Percentiles rank a stretch among this genome's conserved stretches.
These are phyloP conservation scores for Ceriops zippeliana DNA, from an alignment of 345 rosid genomes.

Conservation along the genomic window DNA sequence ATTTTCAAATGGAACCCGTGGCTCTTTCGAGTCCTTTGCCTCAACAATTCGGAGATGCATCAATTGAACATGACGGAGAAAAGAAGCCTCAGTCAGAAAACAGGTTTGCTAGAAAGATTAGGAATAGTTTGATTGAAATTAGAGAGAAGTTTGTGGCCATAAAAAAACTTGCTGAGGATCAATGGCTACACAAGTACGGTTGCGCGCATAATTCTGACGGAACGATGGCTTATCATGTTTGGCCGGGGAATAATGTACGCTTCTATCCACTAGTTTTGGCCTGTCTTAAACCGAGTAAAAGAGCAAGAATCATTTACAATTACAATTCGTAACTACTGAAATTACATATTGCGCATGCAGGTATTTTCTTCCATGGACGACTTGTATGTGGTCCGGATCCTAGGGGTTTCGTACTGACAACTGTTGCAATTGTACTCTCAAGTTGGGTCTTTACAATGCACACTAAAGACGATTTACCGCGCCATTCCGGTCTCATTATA, in stretches of 20 bases:
- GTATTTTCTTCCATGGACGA: constrained; percentile 44
- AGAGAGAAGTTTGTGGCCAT: constrained; percentile 1
- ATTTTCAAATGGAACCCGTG: constrained; percentile 12
- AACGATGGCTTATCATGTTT: constrained; percentile 36
- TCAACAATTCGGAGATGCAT: neutral
- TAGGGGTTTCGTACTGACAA: constrained; percentile 33
- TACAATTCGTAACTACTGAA: neutral
- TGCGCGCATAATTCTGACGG: constrained; percentile 17
- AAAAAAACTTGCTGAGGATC: constrained; percentile 16
- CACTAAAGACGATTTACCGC: constrained; percentile 22
- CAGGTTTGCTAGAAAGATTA: neutral
- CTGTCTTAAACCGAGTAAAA: too few relatives aligned
- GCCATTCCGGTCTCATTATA: constrained; percentile 11
- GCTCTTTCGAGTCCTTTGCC: constrained; percentile 13
- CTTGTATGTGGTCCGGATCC: constrained; percentile 43
- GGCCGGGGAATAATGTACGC: constrained; percentile 44
- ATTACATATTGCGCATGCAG: constrained; percentile 13
- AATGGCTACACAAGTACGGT: constrained; percentile 17
- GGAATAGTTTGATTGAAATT: neutral
- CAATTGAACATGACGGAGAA: neutral
- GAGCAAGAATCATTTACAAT: too few relatives aligned
- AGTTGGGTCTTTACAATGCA: constrained; percentile 38
- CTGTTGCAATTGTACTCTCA: constrained; percentile 27
- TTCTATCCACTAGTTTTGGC: neutral
- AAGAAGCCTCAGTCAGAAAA: neutral